Base-by-base conservation (phyloP, 2,329 filamentous ascomycete species). In the Helotiales sp. region DNA sequence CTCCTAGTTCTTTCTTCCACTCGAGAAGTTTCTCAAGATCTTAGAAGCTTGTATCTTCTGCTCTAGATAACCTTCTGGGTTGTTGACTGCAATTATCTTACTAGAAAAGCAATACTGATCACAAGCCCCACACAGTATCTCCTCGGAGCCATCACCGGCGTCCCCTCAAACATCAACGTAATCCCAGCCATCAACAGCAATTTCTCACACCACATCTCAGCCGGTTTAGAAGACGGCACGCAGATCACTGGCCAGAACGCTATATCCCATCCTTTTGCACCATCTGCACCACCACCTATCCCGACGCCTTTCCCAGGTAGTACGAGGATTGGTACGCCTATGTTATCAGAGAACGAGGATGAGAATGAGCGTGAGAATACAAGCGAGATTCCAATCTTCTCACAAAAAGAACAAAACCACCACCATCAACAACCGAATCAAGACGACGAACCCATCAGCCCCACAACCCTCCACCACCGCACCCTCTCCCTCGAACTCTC, bases 181-280 rank as follows among this genome's bases (percentile, higher is more conserved):
- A 87, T 98, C 17, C 96, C 95, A 0, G 93, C 92, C 3, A 92
- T 98, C 73, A 97, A 97, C 82, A 93, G 91, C 70, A 98, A 97
- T 78, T 97, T 97, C 81, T 93, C 93, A 0, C 92, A 97, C 75
- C 95, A 98, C 79, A 98, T 98, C 72, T 93, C 91, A 6, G 95
- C 93, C 1, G 91, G 91, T 0, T 84, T 98, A 0, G 82, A 83
- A 20, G 87, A 97, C 77, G 93, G 92, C 7, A 88, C 87, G 0
- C 82, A 91, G 28, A 96, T 98, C 73, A 91, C 92, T 0, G 95
- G 95, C 0, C 96, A 98, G 77, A 97, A 97, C 78, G 91, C 92
- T 76, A 97, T 97, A 73, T 94, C 91, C 0, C 94, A 97, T 74
- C 93, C 93, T 0, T 72, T 70, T 6, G 70, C 70, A 1, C 70